Conservation (phyloP, 208 protist species). For the Leishmania aethiopica region DNA sequence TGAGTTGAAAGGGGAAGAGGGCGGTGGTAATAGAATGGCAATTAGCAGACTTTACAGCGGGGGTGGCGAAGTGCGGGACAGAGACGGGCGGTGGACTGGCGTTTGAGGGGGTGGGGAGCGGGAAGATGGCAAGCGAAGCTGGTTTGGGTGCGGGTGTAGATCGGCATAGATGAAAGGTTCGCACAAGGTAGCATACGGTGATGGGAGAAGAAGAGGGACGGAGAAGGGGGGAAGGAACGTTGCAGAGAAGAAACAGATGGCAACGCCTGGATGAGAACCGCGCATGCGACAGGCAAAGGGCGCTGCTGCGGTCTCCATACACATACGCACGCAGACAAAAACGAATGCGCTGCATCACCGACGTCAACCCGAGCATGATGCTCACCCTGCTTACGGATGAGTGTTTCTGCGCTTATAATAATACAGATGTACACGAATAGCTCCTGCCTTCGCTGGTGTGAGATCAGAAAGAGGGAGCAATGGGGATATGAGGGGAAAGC, state of each 20-base stretch:
- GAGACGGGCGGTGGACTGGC: not conserved
- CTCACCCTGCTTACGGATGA: not conserved
- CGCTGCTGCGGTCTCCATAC: not conserved
- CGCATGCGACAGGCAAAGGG: not conserved
- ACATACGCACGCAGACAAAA: not conserved
- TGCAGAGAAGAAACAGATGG: conserved; percentile 13
- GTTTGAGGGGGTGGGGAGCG: not conserved
- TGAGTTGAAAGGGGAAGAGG: not conserved
- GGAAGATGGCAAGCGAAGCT: not conserved
- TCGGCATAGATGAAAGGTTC: not conserved
- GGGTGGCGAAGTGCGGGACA: not conserved
- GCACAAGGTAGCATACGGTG: not conserved
- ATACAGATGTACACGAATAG: not conserved
- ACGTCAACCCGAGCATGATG: not conserved
- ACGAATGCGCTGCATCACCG: not conserved
- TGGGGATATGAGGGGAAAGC: not conserved
- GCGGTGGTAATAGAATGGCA: not conserved
- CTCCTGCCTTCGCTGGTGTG: not conserved
- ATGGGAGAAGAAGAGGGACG: conserved; percentile 9
- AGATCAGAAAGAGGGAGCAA: not conserved
- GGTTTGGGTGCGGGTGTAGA: not conserved
- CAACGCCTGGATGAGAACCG: not conserved
- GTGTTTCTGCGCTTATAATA: not conserved
- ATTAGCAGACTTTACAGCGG: not conserved
- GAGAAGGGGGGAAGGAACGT: not conserved